Percentiles rank a stretch among this genome's conserved stretches.
Conservation (phyloP, 345 rosid species). For the Limnanthes douglasii region DNA sequence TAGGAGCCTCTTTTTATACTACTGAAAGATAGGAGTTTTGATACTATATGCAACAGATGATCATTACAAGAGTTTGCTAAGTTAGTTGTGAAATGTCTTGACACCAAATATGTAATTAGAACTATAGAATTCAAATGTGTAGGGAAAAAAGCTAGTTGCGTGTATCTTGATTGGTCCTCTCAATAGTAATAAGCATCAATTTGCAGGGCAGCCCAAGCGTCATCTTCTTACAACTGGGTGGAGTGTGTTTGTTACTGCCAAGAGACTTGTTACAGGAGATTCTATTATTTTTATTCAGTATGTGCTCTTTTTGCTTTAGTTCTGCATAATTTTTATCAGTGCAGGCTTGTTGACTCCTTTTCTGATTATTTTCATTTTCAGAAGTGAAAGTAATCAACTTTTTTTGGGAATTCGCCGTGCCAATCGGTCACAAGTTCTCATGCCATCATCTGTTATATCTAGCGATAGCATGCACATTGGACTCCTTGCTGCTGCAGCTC, state of each 20-base stretch:
- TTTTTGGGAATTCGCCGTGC: constrained; percentile 30
- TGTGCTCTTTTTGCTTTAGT: neutral
- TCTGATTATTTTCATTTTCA: constrained; percentile 5
- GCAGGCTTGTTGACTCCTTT: neutral
- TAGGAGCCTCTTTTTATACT: too few relatives aligned
- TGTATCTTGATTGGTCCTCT: neutral
- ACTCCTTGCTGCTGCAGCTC: constrained; percentile 39
- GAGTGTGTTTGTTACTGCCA: constrained; percentile 37
- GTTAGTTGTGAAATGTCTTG: neutral
- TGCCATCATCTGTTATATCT: constrained; percentile 30
- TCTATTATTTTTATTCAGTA: constrained; percentile 34
- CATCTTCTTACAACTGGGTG: constrained; percentile 34
- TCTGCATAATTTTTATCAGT: neutral
- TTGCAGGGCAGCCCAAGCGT: constrained; percentile 34
- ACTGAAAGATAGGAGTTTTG: neutral
- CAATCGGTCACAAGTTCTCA: constrained; percentile 23
- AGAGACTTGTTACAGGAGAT: constrained; percentile 29
- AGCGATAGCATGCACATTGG: constrained; percentile 41
- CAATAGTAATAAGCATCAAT: neutral
- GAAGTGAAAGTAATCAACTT: constrained; percentile 33
- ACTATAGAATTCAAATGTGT: neutral
- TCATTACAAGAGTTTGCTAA: neutral
- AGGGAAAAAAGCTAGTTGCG: neutral
- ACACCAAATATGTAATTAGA: too few relatives aligned
- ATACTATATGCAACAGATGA: neutral